Conservation (phyloP, 345 rosid species). For the Ceriops tagal region DNA sequence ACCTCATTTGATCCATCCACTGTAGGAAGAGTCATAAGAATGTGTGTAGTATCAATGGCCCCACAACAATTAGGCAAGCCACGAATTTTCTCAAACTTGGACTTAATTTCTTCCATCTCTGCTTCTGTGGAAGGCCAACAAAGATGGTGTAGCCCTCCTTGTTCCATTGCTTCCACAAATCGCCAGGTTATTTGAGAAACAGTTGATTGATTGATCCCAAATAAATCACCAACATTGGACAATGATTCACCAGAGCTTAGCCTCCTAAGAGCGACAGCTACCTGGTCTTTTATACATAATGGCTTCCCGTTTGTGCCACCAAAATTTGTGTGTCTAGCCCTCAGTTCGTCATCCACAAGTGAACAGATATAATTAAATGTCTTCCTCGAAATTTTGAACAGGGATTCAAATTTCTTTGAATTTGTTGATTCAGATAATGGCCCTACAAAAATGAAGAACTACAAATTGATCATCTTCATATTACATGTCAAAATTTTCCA, state of each 20-base stretch:
- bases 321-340: constrained; percentile 48
- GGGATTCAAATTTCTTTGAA: constrained; percentile 52
- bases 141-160: constrained; percentile 58
- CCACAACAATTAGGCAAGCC: constrained; percentile 69
- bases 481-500: background rate
- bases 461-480: background rate
- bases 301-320: constrained; percentile 45
- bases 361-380: constrained; percentile 67
- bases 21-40: constrained; percentile 47
- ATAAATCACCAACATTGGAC: constrained; percentile 53
- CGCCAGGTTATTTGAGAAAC: constrained; percentile 80
- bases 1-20: constrained; percentile 41
- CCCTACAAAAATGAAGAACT: constrained; percentile 30
- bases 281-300: constrained; percentile 52
- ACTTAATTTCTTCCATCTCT: constrained; percentile 46
- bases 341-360: constrained; percentile 60
- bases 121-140: constrained; percentile 54
- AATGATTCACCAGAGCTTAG: constrained; percentile 78
- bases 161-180: constrained; percentile 77
- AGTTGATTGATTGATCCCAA: constrained; percentile 66
- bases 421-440: constrained; percentile 37
- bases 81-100: constrained; percentile 54
- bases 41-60: constrained; percentile 51
- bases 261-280: constrained; percentile 71
- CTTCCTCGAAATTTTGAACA: constrained; percentile 65